Evolutionary conservation across 208 protist species (phyloP).

Genomic region (Acanthamoeba healyi): DNA sequence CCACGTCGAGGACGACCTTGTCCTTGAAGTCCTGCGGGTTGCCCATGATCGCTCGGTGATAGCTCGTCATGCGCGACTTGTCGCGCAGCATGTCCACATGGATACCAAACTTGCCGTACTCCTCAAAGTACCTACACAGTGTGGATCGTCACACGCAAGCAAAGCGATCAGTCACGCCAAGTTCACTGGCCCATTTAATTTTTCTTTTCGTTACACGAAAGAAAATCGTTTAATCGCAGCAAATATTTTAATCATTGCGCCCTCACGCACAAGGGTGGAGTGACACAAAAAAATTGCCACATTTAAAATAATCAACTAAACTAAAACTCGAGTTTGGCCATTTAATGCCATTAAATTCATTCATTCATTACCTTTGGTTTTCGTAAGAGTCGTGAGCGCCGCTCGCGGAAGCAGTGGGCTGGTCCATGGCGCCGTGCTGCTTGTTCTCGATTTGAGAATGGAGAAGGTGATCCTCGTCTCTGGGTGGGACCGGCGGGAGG

Average conservation of each 20-base stretch:
- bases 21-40: constrained; percentile 61
- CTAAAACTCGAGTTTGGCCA: too few species aligned
- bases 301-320: not conserved
- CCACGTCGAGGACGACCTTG: constrained; percentile 74
- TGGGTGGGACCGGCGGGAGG: too few species aligned
- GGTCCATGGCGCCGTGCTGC: not conserved
- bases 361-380: not conserved
- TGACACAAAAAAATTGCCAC: too few species aligned
- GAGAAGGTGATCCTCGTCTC: too few species aligned
- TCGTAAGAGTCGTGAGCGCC: not conserved
- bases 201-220: too few species aligned
- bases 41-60: constrained; percentile 41
- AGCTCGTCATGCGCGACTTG: constrained; percentile 25
- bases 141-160: not conserved
- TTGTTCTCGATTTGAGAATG: not conserved
- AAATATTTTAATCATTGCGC: too few species aligned
- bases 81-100: constrained; percentile 63
- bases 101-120: constrained; percentile 53
- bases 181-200: too few species aligned
- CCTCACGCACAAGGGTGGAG: too few species aligned
- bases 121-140: constrained; percentile 7
- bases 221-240: too few species aligned
- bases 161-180: too few species aligned
- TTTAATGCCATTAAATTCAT: not conserved
- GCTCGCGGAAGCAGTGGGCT: not conserved